Evolutionary conservation across 2,329 filamentous ascomycete species (phyloP).

Genomic region (Thielaviopsis punctulata): DNA sequence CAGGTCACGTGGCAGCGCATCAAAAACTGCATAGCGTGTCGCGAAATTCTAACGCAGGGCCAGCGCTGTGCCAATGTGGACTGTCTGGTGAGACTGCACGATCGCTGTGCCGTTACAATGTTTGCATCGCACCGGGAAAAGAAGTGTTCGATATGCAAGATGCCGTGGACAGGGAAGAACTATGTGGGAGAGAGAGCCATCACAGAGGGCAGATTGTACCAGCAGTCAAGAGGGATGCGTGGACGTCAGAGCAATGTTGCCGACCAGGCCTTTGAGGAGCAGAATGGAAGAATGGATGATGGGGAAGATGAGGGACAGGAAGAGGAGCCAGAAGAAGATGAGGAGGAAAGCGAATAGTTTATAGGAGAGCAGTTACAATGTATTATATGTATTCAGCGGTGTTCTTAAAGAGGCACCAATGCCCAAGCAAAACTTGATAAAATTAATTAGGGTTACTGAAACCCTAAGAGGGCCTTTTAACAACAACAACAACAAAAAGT

Average conservation of each 20-base stretch:
- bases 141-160: slow-evolving; percentile 46
- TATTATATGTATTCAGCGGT: too few relatives aligned
- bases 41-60: slow-evolving; percentile 73
- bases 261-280: slow-evolving; percentile 19
- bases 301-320: slow-evolving; percentile 14
- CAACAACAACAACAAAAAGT: too few relatives aligned
- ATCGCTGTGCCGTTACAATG: slow-evolving; percentile 56
- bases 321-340: too few relatives aligned
- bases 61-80: slow-evolving; percentile 54
- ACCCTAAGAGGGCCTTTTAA: too few relatives aligned
- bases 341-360: slow-evolving; percentile 16
- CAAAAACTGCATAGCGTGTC: slow-evolving; percentile 76
- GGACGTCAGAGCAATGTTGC: slow-evolving; percentile 20
- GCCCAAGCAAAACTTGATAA: too few relatives aligned
- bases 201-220: slow-evolving; percentile 34
- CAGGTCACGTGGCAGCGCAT: slow-evolving; percentile 54
- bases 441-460: too few relatives aligned
- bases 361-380: too few relatives aligned
- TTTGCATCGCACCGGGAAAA: slow-evolving; percentile 48
- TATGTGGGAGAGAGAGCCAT: slow-evolving; percentile 41
- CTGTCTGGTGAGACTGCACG: slow-evolving; percentile 57
- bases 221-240: slow-evolving; percentile 23
- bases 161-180: slow-evolving; percentile 30
- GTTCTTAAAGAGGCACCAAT: too few relatives aligned
- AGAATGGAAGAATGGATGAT: slow-evolving; percentile 16